Conservation (phyloP, 495 filamentous ascomycete genomes). For the Xylaria castorea region DNA sequence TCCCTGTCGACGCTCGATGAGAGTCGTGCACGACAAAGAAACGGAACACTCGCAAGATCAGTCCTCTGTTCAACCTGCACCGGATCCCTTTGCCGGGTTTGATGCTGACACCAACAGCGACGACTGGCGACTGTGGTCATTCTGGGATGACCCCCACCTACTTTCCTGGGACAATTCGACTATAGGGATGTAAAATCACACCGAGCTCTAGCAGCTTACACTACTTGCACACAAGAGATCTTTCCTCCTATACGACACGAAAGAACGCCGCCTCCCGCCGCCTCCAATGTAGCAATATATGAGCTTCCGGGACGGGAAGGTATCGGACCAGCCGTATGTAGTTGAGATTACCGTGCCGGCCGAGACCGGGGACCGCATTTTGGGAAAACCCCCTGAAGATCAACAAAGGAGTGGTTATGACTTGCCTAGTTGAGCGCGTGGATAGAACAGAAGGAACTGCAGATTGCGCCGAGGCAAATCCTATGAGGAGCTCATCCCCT, state of each 20-base stretch:
- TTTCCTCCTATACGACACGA: neutral
- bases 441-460: neutral
- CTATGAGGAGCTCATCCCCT: neutral
- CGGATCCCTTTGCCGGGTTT: slow-evolving; percentile 7
- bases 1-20: neutral
- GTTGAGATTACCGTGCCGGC: slow-evolving; percentile 3
- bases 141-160: slow-evolving; percentile 23
- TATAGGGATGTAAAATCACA: slow-evolving; percentile 3
- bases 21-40: neutral
- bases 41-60: neutral
- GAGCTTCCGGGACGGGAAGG: slow-evolving; percentile 2
- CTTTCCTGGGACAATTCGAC: slow-evolving; percentile 18
- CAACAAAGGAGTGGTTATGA: neutral
- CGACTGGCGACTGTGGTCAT: slow-evolving; percentile 21
- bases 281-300: neutral
- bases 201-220: too few relatives aligned
- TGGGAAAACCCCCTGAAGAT: neutral
- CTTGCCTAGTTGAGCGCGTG: neutral
- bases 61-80: neutral
- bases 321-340: neutral
- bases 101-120: slow-evolving; percentile 9
- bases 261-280: neutral
- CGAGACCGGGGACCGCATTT: neutral
- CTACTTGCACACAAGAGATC: neutral
- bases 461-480: neutral